Conservation (phyloP, 257 asterid species). For the Jasminum sambac region DNA sequence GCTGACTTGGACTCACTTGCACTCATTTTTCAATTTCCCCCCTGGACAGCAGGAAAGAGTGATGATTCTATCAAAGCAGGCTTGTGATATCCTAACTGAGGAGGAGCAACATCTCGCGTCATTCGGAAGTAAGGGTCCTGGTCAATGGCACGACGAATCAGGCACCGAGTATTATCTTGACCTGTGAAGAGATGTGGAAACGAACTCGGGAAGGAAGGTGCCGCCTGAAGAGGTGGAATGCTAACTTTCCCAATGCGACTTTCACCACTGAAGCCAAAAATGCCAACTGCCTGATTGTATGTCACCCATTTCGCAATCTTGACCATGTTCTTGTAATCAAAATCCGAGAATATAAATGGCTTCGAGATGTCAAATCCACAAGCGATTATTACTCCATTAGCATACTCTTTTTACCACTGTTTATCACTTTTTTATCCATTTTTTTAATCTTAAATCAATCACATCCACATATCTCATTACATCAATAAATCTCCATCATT, state of each 20-base stretch:
- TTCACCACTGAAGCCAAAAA: slow-evolving; percentile 92
- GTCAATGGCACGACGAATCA: slow-evolving; percentile 97
- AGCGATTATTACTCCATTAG: slow-evolving; percentile 97
- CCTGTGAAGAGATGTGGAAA: slow-evolving; percentile 89
- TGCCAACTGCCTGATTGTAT: slow-evolving; percentile 86
- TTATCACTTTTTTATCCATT: too few species aligned
- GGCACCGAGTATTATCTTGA: slow-evolving; percentile 70
- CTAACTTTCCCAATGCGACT: slow-evolving; percentile 91
- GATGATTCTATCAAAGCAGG: slow-evolving; percentile 92
- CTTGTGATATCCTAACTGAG: slow-evolving; percentile 82
- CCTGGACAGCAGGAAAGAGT: slow-evolving; percentile 99
- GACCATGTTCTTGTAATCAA: slow-evolving; percentile 90
- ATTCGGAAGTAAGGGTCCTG: slow-evolving; percentile 99
- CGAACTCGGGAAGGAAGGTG: slow-evolving; percentile 93
- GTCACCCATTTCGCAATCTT: slow-evolving; percentile 82
- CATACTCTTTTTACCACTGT: too few species aligned
- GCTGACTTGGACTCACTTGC: too few species aligned
- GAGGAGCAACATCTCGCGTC: slow-evolving; percentile 99
- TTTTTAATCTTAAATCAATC: too few species aligned
- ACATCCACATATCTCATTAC: too few species aligned
- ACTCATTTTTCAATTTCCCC: too few species aligned
- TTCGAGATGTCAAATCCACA: slow-evolving; percentile 90
- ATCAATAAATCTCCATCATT: too few species aligned
- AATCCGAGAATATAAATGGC: slow-evolving; percentile 91
- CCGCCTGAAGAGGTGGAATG: slow-evolving; percentile 93